phyloP scores from a whole-genome alignment of 805 yeast genomes.

The Saccharomycopsis selenospora region DNA sequence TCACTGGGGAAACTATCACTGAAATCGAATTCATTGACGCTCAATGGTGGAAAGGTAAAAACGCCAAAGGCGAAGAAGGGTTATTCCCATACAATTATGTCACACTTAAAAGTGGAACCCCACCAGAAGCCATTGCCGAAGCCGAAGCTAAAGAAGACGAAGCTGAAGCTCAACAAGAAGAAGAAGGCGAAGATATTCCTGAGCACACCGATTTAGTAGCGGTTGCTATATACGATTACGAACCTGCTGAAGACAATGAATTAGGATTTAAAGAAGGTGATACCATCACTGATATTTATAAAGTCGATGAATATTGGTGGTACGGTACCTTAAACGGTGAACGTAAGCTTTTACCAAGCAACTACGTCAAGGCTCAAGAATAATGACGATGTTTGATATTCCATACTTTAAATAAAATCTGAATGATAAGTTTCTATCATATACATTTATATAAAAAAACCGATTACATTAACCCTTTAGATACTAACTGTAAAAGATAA shows the following conservation, averaged over 20 bases:
- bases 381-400: too few relatives aligned
- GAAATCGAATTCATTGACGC: slow-evolving; percentile 52
- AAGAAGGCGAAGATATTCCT: slow-evolving; percentile 24
- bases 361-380: slow-evolving; percentile 77
- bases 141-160: slow-evolving; percentile 25
- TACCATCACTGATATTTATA: slow-evolving; percentile 70
- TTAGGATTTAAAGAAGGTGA: slow-evolving; percentile 81
- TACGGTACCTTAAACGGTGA: slow-evolving; percentile 75
- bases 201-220: slow-evolving; percentile 38
- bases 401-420: too few relatives aligned
- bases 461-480: too few relatives aligned
- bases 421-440: too few relatives aligned
- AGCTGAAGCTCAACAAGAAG: slow-evolving; percentile 23
- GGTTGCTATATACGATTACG: slow-evolving; percentile 69
- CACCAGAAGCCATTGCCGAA: slow-evolving; percentile 66
- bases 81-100: slow-evolving; percentile 43
- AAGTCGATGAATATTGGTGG: slow-evolving; percentile 98
- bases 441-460: too few relatives aligned
- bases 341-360: slow-evolving; percentile 84
- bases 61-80: slow-evolving; percentile 35
- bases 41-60: slow-evolving; percentile 47
- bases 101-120: too few relatives aligned
- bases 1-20: slow-evolving; percentile 59
- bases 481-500: too few relatives aligned
- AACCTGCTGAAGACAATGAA: slow-evolving; percentile 90